Evolutionary conservation across 179 eudicot genomes (phyloP).

Genomic region (Patellifolia procumbens): DNA sequence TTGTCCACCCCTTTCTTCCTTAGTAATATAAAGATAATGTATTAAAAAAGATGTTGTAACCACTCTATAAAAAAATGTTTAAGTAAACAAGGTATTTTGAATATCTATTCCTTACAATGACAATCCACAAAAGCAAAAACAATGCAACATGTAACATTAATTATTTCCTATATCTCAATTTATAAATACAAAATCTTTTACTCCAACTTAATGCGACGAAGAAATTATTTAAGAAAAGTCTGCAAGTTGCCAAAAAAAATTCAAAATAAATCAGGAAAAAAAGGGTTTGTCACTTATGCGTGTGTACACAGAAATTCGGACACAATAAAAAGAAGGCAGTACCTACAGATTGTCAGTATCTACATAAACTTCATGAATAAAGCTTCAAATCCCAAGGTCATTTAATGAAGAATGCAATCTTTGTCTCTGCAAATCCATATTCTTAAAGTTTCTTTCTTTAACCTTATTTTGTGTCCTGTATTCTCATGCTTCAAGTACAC

Average conservation of each 20-base stretch:
- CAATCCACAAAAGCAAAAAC: no score
- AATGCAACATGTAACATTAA: no score
- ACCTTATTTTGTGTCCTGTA: conserved; percentile 14
- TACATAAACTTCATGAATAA: neutral
- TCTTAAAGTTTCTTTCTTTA: conserved; percentile 15
- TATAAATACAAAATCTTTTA: no score
- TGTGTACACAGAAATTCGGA: neutral
- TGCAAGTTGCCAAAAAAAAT: neutral
- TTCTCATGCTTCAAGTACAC: conserved; percentile 31
- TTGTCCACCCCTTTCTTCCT: no score
- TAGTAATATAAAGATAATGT: no score
- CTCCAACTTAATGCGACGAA: no score
- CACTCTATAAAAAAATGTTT: no score
- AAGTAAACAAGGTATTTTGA: no score
- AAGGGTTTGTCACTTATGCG: neutral
- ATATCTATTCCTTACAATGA: no score
- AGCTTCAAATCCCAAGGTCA: neutral
- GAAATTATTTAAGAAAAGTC: no score
- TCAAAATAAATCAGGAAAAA: neutral
- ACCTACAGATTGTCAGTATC: neutral
- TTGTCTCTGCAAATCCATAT: conserved; percentile 19
- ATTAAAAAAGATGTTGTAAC: no score
- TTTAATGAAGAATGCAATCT: conserved; percentile 18
- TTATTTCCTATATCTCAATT: no score
- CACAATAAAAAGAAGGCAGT: neutral